Conservation (phyloP, 1,284 basidiomycete genomes). For the Fomes fomentarius region DNA sequence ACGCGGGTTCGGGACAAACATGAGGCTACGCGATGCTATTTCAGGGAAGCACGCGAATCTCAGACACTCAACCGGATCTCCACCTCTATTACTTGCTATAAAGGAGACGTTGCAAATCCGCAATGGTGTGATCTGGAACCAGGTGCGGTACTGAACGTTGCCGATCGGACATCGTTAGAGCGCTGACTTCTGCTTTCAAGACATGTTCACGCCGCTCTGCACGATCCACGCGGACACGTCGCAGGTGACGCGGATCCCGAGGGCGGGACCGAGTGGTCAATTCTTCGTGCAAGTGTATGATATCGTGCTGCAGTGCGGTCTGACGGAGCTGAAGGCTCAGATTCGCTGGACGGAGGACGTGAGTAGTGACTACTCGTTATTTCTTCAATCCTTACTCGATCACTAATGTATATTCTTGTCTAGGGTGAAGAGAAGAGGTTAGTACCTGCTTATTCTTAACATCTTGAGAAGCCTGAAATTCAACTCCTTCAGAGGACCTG, state of each 20-base stretch:
- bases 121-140: constrained; percentile 50
- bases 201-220: constrained; percentile 45
- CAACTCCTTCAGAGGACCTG: constrained; percentile 5
- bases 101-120: constrained; percentile 40
- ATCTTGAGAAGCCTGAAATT: background rate
- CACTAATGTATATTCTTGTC: background rate
- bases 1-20: constrained; percentile 36
- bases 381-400: constrained; percentile 3
- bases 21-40: constrained; percentile 25
- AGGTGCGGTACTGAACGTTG: constrained; percentile 31
- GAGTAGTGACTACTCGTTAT: background rate
- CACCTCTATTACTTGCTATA: constrained; percentile 45
- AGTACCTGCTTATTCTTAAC: background rate
- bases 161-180: too few species aligned
- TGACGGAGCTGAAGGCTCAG: constrained; percentile 49
- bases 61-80: constrained; percentile 29
- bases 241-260: constrained; percentile 29
- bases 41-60: constrained; percentile 27
- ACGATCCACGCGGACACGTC: constrained; percentile 45
- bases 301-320: constrained; percentile 52
- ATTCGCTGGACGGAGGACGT: constrained; percentile 47
- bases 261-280: constrained; percentile 21
- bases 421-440: constrained; percentile 20
- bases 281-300: constrained; percentile 47
- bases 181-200: constrained; percentile 29